phyloP scores from a whole-genome alignment of 345 rosid species.

The Turnera subulata region DNA sequence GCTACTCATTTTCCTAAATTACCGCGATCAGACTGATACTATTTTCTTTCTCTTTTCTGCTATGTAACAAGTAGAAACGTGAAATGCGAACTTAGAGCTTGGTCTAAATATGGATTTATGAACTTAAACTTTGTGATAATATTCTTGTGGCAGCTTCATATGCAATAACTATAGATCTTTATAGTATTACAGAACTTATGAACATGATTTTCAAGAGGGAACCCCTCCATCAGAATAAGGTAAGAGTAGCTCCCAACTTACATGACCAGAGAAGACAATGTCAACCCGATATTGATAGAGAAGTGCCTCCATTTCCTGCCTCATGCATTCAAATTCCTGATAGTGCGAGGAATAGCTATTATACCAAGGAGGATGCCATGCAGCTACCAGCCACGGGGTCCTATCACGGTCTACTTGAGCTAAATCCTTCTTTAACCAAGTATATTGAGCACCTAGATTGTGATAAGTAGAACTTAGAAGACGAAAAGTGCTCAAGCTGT shows the following conservation, averaged over 20 bases:
- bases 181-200: too few relatives aligned
- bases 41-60: too few relatives aligned
- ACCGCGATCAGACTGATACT: too few relatives aligned
- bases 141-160: too few relatives aligned
- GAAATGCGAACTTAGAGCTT: too few relatives aligned
- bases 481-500: neutral
- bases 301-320: slow-evolving; percentile 82
- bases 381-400: slow-evolving; percentile 84
- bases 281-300: slow-evolving; percentile 63
- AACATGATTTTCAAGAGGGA: too few relatives aligned
- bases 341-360: slow-evolving; percentile 77
- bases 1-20: too few relatives aligned
- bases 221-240: too few relatives aligned
- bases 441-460: slow-evolving; percentile 54
- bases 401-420: slow-evolving; percentile 41
- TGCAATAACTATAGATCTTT: too few relatives aligned
- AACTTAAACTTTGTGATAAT: too few relatives aligned
- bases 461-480: slow-evolving; percentile 4
- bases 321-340: slow-evolving; percentile 94
- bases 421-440: slow-evolving; percentile 72
- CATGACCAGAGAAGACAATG: slow-evolving; percentile 77
- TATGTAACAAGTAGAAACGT: too few relatives aligned
- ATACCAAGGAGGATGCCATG: slow-evolving; percentile 90
- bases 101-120: too few relatives aligned
- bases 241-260: slow-evolving; percentile 37